These are phyloP conservation scores for Pneumocystis jirovecii DNA, from an alignment of 1,139 yeast species.

Conservation along the genomic window DNA sequence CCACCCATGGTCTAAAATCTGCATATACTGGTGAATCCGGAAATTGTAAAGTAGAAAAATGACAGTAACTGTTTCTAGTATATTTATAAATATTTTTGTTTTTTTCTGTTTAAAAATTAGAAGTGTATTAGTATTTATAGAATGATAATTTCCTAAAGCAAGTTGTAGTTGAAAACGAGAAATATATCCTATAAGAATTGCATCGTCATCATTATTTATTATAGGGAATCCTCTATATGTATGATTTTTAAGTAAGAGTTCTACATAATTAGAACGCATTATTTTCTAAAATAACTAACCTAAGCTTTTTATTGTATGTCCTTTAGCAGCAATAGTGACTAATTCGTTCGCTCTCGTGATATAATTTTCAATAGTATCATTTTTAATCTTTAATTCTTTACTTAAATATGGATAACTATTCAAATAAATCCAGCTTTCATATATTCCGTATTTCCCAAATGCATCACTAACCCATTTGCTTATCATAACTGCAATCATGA, in stretches of 20 bases:
- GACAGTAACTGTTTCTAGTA: not conserved
- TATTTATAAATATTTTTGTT: not conserved
- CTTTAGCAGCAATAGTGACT: not conserved
- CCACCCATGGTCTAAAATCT: not conserved
- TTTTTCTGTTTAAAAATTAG: not conserved
- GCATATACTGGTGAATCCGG: not conserved
- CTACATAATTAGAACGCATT: not conserved
- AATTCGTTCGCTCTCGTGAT: not conserved
- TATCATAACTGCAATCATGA: slow-evolving; percentile 11
- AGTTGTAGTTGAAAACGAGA: not conserved
- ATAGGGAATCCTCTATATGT: not conserved
- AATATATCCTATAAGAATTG: not conserved
- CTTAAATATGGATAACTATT: not conserved
- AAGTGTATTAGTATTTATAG: not conserved
- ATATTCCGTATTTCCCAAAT: slow-evolving; percentile 8
- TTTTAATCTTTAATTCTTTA: not conserved
- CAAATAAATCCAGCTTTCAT: slow-evolving; percentile 3
- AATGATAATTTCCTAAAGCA: not conserved
- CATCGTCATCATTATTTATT: not conserved
- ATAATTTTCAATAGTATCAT: not conserved
- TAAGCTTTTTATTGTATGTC: not conserved
- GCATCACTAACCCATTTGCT: slow-evolving; percentile 12
- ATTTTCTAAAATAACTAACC: not conserved
- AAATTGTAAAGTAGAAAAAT: not conserved
- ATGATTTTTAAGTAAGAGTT: not conserved